A percentile compares a stretch with the other conserved stretches of the same genome.
phyloP scores from a whole-genome alignment of 2,329 filamentous ascomycete genomes.

The Aspergillus sp. region DNA sequence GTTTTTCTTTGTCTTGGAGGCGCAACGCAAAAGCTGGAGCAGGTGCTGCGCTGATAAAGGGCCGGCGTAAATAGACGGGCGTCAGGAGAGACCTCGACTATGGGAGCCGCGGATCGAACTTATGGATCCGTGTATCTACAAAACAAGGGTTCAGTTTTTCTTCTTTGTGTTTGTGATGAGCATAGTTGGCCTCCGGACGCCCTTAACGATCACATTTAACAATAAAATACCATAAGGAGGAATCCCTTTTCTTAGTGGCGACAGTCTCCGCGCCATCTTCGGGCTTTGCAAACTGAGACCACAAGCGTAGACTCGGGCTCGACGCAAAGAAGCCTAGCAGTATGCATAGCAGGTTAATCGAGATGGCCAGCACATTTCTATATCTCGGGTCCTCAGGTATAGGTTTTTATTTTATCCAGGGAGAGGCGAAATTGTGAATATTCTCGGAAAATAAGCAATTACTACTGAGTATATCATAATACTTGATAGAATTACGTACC shows the following conservation, averaged over 20 bases:
- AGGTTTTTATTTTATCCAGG: too few relatives aligned
- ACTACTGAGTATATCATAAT: neutral
- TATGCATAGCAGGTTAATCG: neutral
- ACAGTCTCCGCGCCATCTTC: constrained; percentile 11
- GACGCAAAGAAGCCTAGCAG: neutral
- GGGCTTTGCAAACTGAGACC: neutral
- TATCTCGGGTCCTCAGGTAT: too few relatives aligned
- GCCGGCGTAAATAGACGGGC: constrained; percentile 29
- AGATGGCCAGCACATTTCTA: too few relatives aligned
- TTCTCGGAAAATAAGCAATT: neutral
- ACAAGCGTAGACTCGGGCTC: neutral
- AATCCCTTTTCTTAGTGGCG: constrained; percentile 16
- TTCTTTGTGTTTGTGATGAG: constrained; percentile 38
- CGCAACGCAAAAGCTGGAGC: constrained; percentile 27
- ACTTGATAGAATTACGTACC: neutral
- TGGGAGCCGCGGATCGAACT: constrained; percentile 28
- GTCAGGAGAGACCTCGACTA: constrained; percentile 30
- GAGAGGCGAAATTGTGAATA: neutral
- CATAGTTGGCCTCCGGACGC: constrained; percentile 37
- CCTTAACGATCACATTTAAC: constrained; percentile 38
- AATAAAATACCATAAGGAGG: constrained; percentile 38
- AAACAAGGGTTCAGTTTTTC: constrained; percentile 31
- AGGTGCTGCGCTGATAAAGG: constrained; percentile 29
- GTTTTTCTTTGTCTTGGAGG: constrained; percentile 27
- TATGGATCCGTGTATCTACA: constrained; percentile 32